phyloP scores from a whole-genome alignment of 495 filamentous ascomycete species.

The Penicillium daleae region DNA sequence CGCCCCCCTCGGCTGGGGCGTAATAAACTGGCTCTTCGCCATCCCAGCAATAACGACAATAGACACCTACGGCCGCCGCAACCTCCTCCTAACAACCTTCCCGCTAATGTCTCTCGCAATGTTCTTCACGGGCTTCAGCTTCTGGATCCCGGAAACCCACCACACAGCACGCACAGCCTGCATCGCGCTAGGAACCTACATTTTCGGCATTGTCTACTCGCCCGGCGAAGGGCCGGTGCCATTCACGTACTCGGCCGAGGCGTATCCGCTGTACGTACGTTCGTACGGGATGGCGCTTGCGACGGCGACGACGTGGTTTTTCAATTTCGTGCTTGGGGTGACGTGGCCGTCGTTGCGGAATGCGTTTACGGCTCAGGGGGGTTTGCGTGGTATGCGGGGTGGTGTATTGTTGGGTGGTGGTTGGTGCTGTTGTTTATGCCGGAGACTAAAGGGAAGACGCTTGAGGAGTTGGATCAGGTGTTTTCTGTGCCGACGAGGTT shows the following conservation, averaged over 20 bases:
- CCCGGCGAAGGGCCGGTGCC: constrained; percentile 83
- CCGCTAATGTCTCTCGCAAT: constrained; percentile 73
- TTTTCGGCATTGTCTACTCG: constrained; percentile 76
- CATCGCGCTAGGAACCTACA: constrained; percentile 71
- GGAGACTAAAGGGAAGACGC: constrained; percentile 54
- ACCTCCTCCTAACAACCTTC: constrained; percentile 76
- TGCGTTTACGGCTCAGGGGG: constrained; percentile 52
- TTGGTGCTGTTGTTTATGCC: constrained; percentile 54
- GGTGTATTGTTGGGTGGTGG: constrained; percentile 54
- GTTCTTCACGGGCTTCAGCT: constrained; percentile 80
- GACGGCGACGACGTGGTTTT: constrained; percentile 70
- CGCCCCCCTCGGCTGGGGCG: constrained; percentile 73
- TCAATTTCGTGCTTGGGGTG: constrained; percentile 41
- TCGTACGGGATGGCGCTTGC: constrained; percentile 69
- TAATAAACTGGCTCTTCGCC: constrained; percentile 81
- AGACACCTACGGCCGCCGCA: constrained; percentile 81
- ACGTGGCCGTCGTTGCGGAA: constrained; percentile 64
- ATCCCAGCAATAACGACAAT: constrained; percentile 81
- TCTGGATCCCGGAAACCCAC: constrained; percentile 64
- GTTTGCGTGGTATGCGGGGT: constrained; percentile 60
- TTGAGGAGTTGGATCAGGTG: constrained; percentile 53
- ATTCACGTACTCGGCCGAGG: constrained; percentile 83
- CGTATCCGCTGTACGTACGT: constrained; percentile 76
- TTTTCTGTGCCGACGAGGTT: constrained; percentile 56
- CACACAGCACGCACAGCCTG: constrained; percentile 55